Base-by-base conservation (phyloP, 768 basidiomycete genomes). In the Leccinum barrowsii region DNA sequence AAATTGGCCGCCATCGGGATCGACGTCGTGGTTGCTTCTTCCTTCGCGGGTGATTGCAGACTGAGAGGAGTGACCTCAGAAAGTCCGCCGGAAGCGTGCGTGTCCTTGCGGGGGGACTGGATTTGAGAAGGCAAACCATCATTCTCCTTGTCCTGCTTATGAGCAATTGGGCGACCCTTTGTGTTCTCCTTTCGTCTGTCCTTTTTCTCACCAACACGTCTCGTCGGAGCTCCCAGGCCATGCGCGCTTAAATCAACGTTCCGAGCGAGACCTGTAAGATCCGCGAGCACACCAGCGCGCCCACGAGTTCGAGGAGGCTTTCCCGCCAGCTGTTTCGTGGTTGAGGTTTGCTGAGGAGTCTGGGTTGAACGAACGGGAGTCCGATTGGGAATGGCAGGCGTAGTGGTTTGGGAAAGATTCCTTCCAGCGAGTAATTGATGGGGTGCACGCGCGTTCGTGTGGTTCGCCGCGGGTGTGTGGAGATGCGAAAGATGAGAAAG, bases 181-280 rank as follows among this genome's bases (percentile, higher is more conserved):
- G 52, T 12, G 24, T 80, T 67, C 37, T 57, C 66, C 42, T 54
- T 70, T 21, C 58, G 30, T 52, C 49, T 57, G 6, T 61, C 60
- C 51, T 53, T 81, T 58, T 74, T 77, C 50, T 76, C 66, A 1
- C 51, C 46, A 10, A 22, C 54, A 13, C 47, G 64, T 49, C 10
- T 70, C 12, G 28, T 46, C 4, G 57, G 60, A 40, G 51, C 59
- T 35, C 64, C 71, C 28, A 73, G 55, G 17, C 72, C 72, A 53
- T 70, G 73, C 15, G 67, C 73, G 13, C 63, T 57, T 0, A 70
- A 52, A 50, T 72, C 72, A 51, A 70, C 70, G 28, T 74, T 73
- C 48, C 68, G 69, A 58, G 70, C 65, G 21, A 75, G 65, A 6
- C 72, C 71, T 5, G 78, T 80, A 26, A 80, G 63, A 55, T 82